Percentiles rank a stretch among this genome's conserved stretches.
Conservation (phyloP, 202 grass and related monocot genomes). For the Carex arenaria region DNA sequence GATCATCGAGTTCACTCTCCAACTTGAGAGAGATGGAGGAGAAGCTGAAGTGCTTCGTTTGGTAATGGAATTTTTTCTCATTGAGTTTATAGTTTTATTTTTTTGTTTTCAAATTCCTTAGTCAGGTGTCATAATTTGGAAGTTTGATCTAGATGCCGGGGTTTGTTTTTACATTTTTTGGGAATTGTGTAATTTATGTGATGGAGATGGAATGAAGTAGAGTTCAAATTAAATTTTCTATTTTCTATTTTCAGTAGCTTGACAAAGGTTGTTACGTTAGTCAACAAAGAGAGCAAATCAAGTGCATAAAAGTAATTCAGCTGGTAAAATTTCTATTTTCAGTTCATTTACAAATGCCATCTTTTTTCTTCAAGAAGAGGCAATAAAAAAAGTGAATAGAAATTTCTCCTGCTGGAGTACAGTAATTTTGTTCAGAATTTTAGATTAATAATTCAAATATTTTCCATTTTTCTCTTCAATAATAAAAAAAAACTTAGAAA, state of each 20-base stretch:
- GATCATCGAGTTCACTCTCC: background rate
- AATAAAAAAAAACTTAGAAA: background rate
- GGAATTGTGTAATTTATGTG: background rate
- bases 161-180: background rate
- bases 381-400: background rate
- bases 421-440: background rate
- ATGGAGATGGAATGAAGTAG: background rate
- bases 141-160: background rate
- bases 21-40: background rate
- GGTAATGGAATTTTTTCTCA: background rate
- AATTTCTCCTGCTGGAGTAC: background rate
- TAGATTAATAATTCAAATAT: background rate
- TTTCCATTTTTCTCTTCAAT: background rate
- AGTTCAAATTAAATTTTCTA: background rate
- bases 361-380: background rate
- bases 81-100: background rate
- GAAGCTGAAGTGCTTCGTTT: slow-evolving; percentile 5
- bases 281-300: no score
- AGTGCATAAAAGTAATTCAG: background rate
- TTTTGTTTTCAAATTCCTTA: background rate
- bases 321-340: background rate
- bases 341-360: background rate
- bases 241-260: background rate
- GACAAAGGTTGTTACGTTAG: no score
- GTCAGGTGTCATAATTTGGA: background rate